A percentile compares a stretch with the other conserved stretches of the same genome.
These are phyloP conservation scores for Penicillium paxilli DNA, from an alignment of 495 filamentous ascomycete genomes.

Conservation along the genomic window DNA sequence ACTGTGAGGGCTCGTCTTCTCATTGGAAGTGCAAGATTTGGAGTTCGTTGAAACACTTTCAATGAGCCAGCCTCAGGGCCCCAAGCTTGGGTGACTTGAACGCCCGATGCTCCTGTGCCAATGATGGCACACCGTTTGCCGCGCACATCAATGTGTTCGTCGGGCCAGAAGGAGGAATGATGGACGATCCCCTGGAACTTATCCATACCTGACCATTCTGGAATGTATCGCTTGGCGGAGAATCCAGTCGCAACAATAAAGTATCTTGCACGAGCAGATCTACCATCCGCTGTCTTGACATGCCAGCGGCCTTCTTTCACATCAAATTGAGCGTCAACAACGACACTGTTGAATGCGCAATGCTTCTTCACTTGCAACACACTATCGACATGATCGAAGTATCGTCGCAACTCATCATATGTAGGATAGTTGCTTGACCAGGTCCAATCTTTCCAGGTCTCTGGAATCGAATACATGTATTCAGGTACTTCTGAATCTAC, in stretches of 20 bases:
- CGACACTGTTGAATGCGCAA: conserved; percentile 46
- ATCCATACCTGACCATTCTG: conserved; percentile 51
- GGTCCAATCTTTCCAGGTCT: conserved; percentile 54
- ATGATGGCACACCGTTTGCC: conserved; percentile 56
- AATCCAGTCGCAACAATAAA: conserved; percentile 47
- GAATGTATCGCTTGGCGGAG: conserved; percentile 36
- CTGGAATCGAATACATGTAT: conserved; percentile 53
- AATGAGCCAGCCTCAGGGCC: conserved; percentile 34
- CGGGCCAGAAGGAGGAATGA: conserved; percentile 63
- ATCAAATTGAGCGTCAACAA: conserved; percentile 51
- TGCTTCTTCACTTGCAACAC: conserved; percentile 51
- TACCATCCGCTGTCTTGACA: conserved; percentile 49
- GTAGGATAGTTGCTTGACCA: conserved; percentile 54
- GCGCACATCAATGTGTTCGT: conserved; percentile 47
- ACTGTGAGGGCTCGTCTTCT: conserved; percentile 21
- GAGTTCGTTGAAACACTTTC: conserved; percentile 55
- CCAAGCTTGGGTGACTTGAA: conserved; percentile 55
- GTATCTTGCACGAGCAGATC: conserved; percentile 41
- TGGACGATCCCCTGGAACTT: conserved; percentile 54
- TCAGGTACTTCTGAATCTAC: conserved; percentile 52
- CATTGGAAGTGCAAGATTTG: conserved; percentile 58
- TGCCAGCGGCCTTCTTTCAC: conserved; percentile 27
- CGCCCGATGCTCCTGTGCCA: conserved; percentile 60
- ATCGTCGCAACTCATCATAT: conserved; percentile 49
- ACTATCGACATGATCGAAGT: conserved; percentile 58